Base-by-base conservation (phyloP, 805 yeast species). In the Pichia californica region DNA sequence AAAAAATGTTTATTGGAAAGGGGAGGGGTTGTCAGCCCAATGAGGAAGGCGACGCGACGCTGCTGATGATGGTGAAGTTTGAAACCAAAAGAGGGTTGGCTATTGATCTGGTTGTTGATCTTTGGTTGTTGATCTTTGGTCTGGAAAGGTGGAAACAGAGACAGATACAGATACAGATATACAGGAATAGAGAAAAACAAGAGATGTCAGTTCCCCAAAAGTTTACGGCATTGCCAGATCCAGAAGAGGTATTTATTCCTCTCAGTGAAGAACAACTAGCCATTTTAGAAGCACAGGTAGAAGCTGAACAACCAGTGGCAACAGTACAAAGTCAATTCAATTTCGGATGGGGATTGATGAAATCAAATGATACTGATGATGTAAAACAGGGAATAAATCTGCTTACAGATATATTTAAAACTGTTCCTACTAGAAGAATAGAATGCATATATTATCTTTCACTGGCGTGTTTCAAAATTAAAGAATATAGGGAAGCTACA, bases 341-440 rank as follows among this genome's bases (percentile, higher is more conserved):
- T 63, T 86, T 85, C 55, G 95, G 97, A 0, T 93, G 99, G 99
- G 99, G 94, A 4, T 69, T 93, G 40, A 77, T 94, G 49, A 89
- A 88, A 61, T 80, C 95, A 2, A 58, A 63, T 40, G 70, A 72
- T 39, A 68, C 70, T 19, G 72, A 69, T 31, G 83, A 85, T 48
- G 94, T 86, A 57, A 73, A 83, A 53, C 71, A 82, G 40, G 99
- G 98, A 0, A 78, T 93, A 15, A 80, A 77, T 43, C 70, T 91
- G 25, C 68, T 93, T 46, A 76, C 87, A 0, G 78, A 77, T 35
- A 63, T 77, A 20, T 91, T 83, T 64, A 77, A 82, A 52, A 87
- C 79, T 39, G 82, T 83, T 0, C 91, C 96, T 0, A 74, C 77
- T 43, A 75, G 96, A 64, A 76, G 97, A 55, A 71, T 96, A 45